Conservation (phyloP, 2,329 filamentous ascomycete species). For the Neoscytalidium dimidiatum region DNA sequence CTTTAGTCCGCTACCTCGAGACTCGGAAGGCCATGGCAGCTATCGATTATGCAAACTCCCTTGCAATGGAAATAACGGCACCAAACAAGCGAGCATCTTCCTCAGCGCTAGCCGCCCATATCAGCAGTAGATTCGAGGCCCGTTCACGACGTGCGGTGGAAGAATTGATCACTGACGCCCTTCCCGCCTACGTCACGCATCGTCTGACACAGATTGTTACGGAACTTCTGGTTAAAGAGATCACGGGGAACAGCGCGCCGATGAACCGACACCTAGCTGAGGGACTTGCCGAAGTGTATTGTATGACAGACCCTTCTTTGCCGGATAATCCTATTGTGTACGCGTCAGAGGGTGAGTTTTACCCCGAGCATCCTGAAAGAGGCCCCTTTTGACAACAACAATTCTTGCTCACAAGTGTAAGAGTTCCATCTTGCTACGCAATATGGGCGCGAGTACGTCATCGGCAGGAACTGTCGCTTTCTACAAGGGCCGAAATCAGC, state of each 20-base stretch:
- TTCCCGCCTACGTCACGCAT: conserved; percentile 70
- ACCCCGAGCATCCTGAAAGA: too few species aligned
- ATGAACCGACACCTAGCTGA: conserved; percentile 66
- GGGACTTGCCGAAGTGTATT: conserved; percentile 73
- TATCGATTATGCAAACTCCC: conserved; percentile 67
- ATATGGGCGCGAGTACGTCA: conserved; percentile 68
- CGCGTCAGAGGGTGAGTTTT: conserved; percentile 63
- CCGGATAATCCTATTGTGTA: conserved; percentile 74
- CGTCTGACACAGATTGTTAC: conserved; percentile 67
- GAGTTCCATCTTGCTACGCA: conserved; percentile 72
- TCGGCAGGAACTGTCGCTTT: conserved; percentile 76
- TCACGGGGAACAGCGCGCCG: conserved; percentile 64
- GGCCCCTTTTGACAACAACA: too few species aligned
- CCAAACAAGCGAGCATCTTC: conserved; percentile 50
- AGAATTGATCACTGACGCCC: conserved; percentile 62
- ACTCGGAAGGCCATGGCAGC: conserved; percentile 68
- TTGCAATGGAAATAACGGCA: conserved; percentile 51
- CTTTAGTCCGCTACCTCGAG: conserved; percentile 69
- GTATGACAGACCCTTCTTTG: conserved; percentile 69
- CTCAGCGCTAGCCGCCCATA: conserved; percentile 40
- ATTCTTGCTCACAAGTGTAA: conserved; percentile 30
- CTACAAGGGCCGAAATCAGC: conserved; percentile 73
- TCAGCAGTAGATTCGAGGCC: conserved; percentile 58
- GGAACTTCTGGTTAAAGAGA: conserved; percentile 63
- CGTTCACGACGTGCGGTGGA: conserved; percentile 63